Conservation (phyloP, 2,329 filamentous ascomycete species). For the Microascus cirrosus region DNA sequence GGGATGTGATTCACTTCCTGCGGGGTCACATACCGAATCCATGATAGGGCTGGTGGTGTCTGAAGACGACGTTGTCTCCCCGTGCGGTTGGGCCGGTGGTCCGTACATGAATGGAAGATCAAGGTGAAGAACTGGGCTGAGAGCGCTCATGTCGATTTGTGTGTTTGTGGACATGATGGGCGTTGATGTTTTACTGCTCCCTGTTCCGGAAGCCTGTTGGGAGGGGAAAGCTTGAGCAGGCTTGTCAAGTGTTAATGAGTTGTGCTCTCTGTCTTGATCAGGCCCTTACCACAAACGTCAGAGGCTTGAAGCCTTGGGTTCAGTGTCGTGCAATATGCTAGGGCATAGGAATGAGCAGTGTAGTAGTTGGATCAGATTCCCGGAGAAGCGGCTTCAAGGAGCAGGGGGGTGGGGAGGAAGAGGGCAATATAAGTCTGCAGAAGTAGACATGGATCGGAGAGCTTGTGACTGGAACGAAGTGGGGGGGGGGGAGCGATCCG, state of each 20-base stretch:
- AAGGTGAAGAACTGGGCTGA: neutral
- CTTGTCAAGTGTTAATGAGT: neutral
- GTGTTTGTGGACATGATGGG: neutral
- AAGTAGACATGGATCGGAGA: neutral
- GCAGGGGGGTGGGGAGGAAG: neutral
- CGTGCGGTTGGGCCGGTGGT: neutral
- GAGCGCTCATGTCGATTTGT: conserved; percentile 1
- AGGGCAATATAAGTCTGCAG: neutral
- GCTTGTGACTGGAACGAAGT: neutral
- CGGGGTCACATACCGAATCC: conserved; percentile 6
- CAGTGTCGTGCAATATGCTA: neutral
- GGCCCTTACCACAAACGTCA: neutral
- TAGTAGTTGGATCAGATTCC: neutral
- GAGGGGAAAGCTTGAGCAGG: neutral
- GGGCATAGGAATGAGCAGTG: neutral
- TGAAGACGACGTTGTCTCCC: conserved; percentile 10
- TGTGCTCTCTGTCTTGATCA: no score
- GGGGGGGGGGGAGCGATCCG: neutral
- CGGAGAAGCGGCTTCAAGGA: neutral
- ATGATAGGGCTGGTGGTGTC: conserved; percentile 10
- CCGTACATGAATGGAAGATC: neutral
- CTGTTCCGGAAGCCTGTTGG: neutral
- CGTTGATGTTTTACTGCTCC: neutral
- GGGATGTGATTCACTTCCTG: neutral
- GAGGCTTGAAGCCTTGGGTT: neutral